Base-by-base conservation (phyloP, 768 basidiomycete species). In the Leccinum disarticulatum region DNA sequence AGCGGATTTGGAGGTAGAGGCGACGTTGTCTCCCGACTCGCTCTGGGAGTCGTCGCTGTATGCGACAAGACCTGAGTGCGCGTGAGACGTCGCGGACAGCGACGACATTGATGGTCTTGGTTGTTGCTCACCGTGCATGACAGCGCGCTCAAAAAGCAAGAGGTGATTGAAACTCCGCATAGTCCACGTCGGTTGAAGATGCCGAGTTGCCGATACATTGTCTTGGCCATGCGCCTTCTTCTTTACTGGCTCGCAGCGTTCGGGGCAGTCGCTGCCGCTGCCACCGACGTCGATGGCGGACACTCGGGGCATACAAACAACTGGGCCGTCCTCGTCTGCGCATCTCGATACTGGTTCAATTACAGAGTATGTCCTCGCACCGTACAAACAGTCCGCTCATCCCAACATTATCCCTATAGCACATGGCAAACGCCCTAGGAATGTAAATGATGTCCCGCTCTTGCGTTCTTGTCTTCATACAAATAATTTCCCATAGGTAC, bases 281-380 rank as follows among this genome's bases (percentile, higher is more conserved):
- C 61, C 43, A 55, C 72, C 36, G 73, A 80, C 35, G 84, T 85
- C 71, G 83, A 85, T 66, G 71, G 67, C 7, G 71, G 75, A 54
- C 76, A 79, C 43, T 70, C 73, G 6, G 71, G 77, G 6, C 94
- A 97, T 70, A 97, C 96, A 6, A 99, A 98, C 70, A 98, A 98
- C 73, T 99, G 97, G 97, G 97, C 97, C 2, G 95, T 99, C 6
- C 79, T 98, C 36, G 95, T 98, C 4, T 95, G 91, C 67, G 83
- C 97, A 1, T 97, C 95, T 6, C 73, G 95, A 58, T 96, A 95
- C 72, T 98, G 95, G 95, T 99, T 99, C 81, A 99, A 99, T 72
- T 99, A 99, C 70, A 80, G 96, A 47, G 96, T 97, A 69, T 0
- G 25, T 81, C 17, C 0, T 35, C 41, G 6, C 48, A 52, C 7